A percentile compares a stretch with the other conserved stretches of the same genome.
Conservation (phyloP, 2,329 filamentous ascomycete species). For the Coniochaeta sp. region DNA sequence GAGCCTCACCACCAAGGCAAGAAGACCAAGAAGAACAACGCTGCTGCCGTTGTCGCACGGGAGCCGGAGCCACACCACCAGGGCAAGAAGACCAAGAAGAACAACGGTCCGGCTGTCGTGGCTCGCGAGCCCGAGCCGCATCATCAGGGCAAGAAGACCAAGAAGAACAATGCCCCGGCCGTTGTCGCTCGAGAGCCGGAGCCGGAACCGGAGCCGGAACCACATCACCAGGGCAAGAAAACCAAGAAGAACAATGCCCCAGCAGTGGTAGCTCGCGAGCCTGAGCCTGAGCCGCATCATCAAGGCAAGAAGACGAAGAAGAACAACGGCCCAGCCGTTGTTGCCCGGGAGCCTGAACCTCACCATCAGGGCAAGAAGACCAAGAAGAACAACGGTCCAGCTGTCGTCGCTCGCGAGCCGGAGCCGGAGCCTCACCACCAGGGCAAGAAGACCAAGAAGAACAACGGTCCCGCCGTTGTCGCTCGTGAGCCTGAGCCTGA, state of each 20-base stretch:
- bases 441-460: conserved; percentile 12
- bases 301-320: conserved; percentile 14
- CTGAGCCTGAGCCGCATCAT: conserved; percentile 11
- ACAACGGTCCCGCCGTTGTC: neutral
- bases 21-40: conserved; percentile 6
- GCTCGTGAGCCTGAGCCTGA: conserved; percentile 50
- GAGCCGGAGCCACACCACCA: conserved; percentile 47
- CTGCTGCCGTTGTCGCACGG: conserved; percentile 7
- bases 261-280: neutral
- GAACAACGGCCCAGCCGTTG: neutral
- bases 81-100: conserved; percentile 11
- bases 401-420: conserved; percentile 6
- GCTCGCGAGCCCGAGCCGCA: conserved; percentile 68
- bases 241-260: conserved; percentile 4
- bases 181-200: conserved; percentile 46
- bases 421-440: conserved; percentile 15
- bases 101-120: neutral
- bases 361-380: conserved; percentile 27
- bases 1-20: conserved; percentile 9
- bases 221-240: conserved; percentile 17
- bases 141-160: conserved; percentile 23
- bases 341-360: conserved; percentile 12
- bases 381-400: conserved; percentile 5
- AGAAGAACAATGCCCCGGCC: conserved; percentile 7
- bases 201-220: conserved; percentile 27